A percentile compares a stretch with the other conserved stretches of the same genome.
phyloP scores from a whole-genome alignment of 371 early-diverging fungal species.

The Mortierella polycephala region DNA sequence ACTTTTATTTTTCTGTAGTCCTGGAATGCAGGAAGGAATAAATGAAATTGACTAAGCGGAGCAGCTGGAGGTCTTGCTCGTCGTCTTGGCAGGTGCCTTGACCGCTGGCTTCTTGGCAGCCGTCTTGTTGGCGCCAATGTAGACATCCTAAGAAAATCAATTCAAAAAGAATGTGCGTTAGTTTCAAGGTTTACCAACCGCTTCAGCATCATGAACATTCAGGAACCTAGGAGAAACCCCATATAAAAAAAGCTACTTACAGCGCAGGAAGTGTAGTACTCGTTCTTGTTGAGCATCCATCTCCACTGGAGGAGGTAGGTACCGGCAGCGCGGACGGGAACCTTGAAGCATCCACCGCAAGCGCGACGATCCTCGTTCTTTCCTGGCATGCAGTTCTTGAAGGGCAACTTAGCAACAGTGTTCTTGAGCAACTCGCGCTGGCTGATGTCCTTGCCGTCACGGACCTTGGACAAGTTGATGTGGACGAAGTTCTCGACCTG shows the following conservation, averaged over 20 bases:
- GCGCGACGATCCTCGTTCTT: constrained; percentile 7
- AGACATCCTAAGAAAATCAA: too few relatives aligned
- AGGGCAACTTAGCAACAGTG: constrained; percentile 6
- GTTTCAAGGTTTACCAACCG: too few relatives aligned
- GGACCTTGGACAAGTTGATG: constrained; percentile 22
- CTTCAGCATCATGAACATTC: too few relatives aligned
- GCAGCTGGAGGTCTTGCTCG: too few relatives aligned
- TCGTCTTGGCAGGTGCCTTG: too few relatives aligned
- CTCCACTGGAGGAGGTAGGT: constrained; percentile 24
- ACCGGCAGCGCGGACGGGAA: constrained; percentile 7
- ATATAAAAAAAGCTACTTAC: neutral
- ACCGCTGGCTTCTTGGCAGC: too few relatives aligned
- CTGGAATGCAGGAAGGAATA: too few relatives aligned
- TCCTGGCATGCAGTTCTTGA: constrained; percentile 13
- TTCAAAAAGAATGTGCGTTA: too few relatives aligned
- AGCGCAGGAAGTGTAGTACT: constrained; percentile 28
- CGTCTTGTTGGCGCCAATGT: too few relatives aligned
- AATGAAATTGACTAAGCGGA: too few relatives aligned
- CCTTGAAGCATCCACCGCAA: constrained; percentile 27
- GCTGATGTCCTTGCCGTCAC: constrained; percentile 1
- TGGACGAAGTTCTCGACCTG: constrained; percentile 1
- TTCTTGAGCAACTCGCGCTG: constrained; percentile 10
- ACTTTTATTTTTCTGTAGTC: too few relatives aligned
- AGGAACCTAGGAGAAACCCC: too few relatives aligned
- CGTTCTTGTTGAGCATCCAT: constrained; percentile 20